These are phyloP conservation scores for Rhododendron mucronatum DNA, from an alignment of 148 eudicot genomes.

Conservation along the genomic window DNA sequence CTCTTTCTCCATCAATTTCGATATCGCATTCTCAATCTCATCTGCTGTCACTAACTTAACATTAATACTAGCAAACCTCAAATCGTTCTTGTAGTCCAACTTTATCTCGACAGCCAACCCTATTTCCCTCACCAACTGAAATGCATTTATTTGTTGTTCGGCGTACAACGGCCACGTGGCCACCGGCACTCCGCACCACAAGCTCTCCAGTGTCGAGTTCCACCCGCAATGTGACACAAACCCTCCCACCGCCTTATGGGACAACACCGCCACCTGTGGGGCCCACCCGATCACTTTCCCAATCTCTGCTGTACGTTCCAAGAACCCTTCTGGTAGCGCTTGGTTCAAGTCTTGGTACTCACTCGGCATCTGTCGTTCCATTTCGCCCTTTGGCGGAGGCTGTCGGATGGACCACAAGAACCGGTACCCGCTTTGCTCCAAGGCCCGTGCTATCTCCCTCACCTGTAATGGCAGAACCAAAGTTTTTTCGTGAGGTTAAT, in stretches of 20 bases:
- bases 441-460: no score
- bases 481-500: no score
- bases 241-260: no score
- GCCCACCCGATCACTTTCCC: constrained; percentile 41
- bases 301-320: constrained; percentile 14
- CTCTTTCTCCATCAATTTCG: no score
- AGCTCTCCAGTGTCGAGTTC: constrained; percentile 33
- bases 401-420: no score
- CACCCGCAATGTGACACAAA: constrained; percentile 21
- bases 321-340: constrained; percentile 30
- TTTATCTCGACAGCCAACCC: constrained; percentile 25
- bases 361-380: not conserved
- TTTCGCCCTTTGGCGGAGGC: not conserved
- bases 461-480: no score
- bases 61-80: no score
- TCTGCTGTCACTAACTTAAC: no score
- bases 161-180: constrained; percentile 1
- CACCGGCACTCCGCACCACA: constrained; percentile 32
- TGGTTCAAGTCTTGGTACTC: constrained; percentile 4
- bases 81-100: constrained; percentile 15
- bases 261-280: constrained; percentile 20
- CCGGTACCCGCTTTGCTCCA: no score
- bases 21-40: no score
- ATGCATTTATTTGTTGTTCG: constrained; percentile 18
- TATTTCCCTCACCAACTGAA: constrained; percentile 13